Base-by-base conservation (phyloP, 768 basidiomycete genomes). In the Mrakia gelida region DNA sequence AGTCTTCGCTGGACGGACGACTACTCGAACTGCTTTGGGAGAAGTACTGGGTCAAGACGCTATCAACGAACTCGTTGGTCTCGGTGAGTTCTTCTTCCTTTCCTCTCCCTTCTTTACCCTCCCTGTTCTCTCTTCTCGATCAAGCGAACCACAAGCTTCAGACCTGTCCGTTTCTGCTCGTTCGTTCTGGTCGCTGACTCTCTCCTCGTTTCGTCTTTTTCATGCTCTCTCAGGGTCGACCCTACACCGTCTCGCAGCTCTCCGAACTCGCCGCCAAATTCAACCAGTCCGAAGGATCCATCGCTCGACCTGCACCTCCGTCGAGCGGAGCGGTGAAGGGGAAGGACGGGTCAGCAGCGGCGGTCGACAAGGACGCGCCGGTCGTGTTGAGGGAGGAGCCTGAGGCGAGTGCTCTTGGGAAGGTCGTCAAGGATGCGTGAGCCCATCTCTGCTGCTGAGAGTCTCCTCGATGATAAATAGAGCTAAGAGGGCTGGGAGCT, bases 31-130 rank as follows among this genome's bases (percentile, higher is more conserved):
- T 95, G 82, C 85, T 99, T 75, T 98, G 96, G 96, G 98, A 99
- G 86, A 98, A 98, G 85, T 99, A 99, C 82, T 99, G 97, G 97
- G 94, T 97, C 34, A 95, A 95, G 81, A 99, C 97, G 3, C 87
- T 99, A 56, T 94, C 92, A 81, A 93, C 94, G 82, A 96, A 93
- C 82, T 92, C 95, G 7, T 84, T 98, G 70, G 92, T 98, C 72
- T 94, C 94, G 30, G 96, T 98, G 77, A 80, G 85, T 82, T 28
- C 59, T 56, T 6, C 16, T 38, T 34, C 4, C 41, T 32, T 28
- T 49, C 5, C 28, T 18, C 30, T 28, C 9, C n/a, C 61, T 18
- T 56, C 15, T 90, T 84, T 43, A 21, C 23, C 43, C 43, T 71
- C 15, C 54, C 68, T 15, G 28, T 18, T 10, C 8, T 6, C 26